Percentiles rank a stretch among this genome's conserved stretches.
These are phyloP conservation scores for Ceratobasidium theobromae DNA, from an alignment of 1,284 basidiomycete species.

Conservation along the genomic window DNA sequence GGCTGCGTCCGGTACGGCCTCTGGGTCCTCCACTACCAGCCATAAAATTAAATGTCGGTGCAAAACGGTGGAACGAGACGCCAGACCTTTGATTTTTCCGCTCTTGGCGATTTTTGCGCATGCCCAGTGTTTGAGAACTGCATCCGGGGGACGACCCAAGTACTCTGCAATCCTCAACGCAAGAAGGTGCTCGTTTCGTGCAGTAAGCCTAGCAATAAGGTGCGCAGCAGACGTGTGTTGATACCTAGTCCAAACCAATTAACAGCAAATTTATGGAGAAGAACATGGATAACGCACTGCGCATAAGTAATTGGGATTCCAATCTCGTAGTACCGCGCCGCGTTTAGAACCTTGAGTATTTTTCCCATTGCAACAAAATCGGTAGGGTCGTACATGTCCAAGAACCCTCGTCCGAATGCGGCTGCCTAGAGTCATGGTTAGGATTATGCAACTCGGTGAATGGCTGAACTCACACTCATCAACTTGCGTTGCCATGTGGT, in stretches of 20 bases:
- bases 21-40: conserved; percentile 51
- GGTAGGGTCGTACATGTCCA: conserved; percentile 89
- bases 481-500: conserved; percentile 85
- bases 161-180: conserved; percentile 89
- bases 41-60: background rate
- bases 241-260: conserved; percentile 55
- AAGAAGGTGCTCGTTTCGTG: conserved; percentile 87
- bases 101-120: conserved; percentile 74
- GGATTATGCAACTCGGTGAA: background rate
- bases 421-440: conserved; percentile 64
- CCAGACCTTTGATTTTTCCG: conserved; percentile 22
- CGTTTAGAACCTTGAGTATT: conserved; percentile 92
- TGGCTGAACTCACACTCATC: conserved; percentile 63
- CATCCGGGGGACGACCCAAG: conserved; percentile 79
- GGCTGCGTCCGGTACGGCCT: conserved; percentile 49
- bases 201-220: conserved; percentile 80
- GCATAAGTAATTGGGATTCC: conserved; percentile 92
- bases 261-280: background rate
- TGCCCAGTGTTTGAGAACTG: conserved; percentile 95
- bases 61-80: conserved; percentile 15
- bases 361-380: conserved; percentile 92
- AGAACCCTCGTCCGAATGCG: conserved; percentile 90
- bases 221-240: conserved; percentile 72
- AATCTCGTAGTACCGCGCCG: conserved; percentile 86
- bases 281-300: conserved; percentile 59